Evolutionary conservation across 805 yeast genomes (phyloP).

Genomic region (Myxozyma mucilagina): DNA sequence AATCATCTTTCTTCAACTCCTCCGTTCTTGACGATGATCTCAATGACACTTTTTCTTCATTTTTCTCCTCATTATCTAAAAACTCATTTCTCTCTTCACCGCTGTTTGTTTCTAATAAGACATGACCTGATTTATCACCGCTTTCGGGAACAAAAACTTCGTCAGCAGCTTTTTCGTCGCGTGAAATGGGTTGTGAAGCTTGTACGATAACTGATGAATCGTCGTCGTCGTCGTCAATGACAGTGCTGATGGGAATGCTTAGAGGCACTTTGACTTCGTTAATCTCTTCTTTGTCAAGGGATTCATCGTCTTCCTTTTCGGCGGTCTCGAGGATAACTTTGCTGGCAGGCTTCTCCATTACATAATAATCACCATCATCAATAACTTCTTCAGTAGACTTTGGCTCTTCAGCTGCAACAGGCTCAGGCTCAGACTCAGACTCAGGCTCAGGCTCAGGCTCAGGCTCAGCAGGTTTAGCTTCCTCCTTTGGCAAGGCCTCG

Average conservation of each 20-base stretch:
- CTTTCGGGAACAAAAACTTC: slow-evolving; percentile 26
- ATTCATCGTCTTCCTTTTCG: slow-evolving; percentile 12
- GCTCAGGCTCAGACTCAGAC: not conserved
- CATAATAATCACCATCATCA: slow-evolving; percentile 17
- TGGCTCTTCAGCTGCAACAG: not conserved
- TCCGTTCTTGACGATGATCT: not conserved
- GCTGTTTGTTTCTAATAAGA: slow-evolving; percentile 15
- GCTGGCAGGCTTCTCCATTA: slow-evolving; percentile 5
- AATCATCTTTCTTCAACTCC: slow-evolving; percentile 1
- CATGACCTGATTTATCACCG: slow-evolving; percentile 23
- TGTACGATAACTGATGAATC: slow-evolving; percentile 20
- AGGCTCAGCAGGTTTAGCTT: not conserved
- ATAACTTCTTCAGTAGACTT: not conserved
- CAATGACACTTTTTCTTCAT: slow-evolving; percentile 9
- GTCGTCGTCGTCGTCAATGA: slow-evolving; percentile 19
- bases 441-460: not conserved
- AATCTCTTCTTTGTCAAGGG: slow-evolving; percentile 14
- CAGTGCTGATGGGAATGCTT: not conserved
- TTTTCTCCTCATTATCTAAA: slow-evolving; percentile 23
- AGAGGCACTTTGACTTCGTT: slow-evolving; percentile 9
- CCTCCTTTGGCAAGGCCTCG: not conserved
- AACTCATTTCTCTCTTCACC: slow-evolving; percentile 27
- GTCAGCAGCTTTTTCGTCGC: not conserved
- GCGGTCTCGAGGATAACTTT: slow-evolving; percentile 12
- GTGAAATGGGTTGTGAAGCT: slow-evolving; percentile 18